Percentiles rank a stretch among this genome's conserved stretches.
phyloP scores from a whole-genome alignment of 306 rosid species.

The Pachyrhizus erosus region DNA sequence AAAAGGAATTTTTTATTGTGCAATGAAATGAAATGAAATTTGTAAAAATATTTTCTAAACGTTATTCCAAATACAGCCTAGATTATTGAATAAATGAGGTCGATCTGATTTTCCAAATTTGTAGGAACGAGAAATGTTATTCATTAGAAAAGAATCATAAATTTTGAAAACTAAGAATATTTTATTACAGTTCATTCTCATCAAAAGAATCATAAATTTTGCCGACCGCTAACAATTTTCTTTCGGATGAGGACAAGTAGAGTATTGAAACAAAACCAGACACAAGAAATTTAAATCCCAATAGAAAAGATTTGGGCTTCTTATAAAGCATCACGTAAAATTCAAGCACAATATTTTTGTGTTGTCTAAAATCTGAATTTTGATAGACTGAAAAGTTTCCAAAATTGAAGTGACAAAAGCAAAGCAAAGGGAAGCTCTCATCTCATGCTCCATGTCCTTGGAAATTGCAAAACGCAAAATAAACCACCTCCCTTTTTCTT shows the following conservation, averaged over 20 bases:
- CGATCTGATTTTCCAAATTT: too few relatives aligned
- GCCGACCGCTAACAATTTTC: not conserved
- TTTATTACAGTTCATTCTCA: too few relatives aligned
- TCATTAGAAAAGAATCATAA: too few relatives aligned
- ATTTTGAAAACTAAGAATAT: too few relatives aligned
- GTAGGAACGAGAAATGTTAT: too few relatives aligned
- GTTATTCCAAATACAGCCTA: not conserved
- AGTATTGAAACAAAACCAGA: not conserved
- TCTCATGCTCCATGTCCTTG: constrained; percentile 25
- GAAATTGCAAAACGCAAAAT: constrained; percentile 38
- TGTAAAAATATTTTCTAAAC: too few relatives aligned
- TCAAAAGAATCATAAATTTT: too few relatives aligned
- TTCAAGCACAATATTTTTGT: not conserved
- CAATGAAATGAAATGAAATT: too few relatives aligned
- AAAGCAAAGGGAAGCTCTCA: constrained; percentile 1
- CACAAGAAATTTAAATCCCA: not conserved
- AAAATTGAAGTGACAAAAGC: constrained; percentile 25
- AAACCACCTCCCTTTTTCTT: constrained; percentile 19
- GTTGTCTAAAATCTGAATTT: not conserved
- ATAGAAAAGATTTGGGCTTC: not conserved
- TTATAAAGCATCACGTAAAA: not conserved
- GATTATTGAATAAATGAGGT: not conserved
- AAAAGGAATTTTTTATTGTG: too few relatives aligned
- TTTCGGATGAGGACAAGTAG: too few relatives aligned
- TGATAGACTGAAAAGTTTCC: not conserved